A percentile compares a stretch with the other conserved stretches of the same genome.
Evolutionary conservation across 495 filamentous ascomycete genomes (phyloP).

Genomic region (Lasiosphaeriaceae sp.): DNA sequence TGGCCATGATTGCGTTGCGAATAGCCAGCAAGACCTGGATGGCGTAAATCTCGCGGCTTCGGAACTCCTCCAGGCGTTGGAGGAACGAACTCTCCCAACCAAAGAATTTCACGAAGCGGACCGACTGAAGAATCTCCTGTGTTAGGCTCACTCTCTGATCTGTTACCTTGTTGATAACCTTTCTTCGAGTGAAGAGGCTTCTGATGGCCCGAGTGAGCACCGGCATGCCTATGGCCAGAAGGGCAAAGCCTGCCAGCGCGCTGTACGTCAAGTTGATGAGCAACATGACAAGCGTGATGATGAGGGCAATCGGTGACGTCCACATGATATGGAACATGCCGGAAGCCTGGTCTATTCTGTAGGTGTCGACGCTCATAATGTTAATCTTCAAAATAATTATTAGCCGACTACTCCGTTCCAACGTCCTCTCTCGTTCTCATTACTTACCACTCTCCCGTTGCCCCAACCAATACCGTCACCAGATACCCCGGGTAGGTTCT

Average conservation of each 20-base stretch:
- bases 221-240: conserved; percentile 74
- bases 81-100: conserved; percentile 91
- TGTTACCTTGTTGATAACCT: conserved; percentile 83
- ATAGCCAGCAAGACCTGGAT: conserved; percentile 79
- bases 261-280: conserved; percentile 84
- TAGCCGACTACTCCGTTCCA: not conserved
- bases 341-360: conserved; percentile 78
- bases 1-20: conserved; percentile 77
- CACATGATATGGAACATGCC: conserved; percentile 88
- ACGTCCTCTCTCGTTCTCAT: not conserved
- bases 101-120: conserved; percentile 94
- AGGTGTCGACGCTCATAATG: conserved; percentile 90
- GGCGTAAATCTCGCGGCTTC: conserved; percentile 67
- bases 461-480: conserved; percentile 79
- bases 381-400: conserved; percentile 46
- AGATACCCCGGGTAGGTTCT: conserved; percentile 41
- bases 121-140: conserved; percentile 86
- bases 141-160: conserved; percentile 87
- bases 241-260: conserved; percentile 79
- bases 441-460: conserved; percentile 70
- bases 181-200: conserved; percentile 63
- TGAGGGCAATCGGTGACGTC: conserved; percentile 73
- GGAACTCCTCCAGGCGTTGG: conserved; percentile 65
- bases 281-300: conserved; percentile 73
- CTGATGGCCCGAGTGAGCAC: conserved; percentile 69